A percentile compares a stretch with the other conserved stretches of the same genome.
Evolutionary conservation across 345 rosid genomes (phyloP).

Genomic region (Pistacia integerrima): DNA sequence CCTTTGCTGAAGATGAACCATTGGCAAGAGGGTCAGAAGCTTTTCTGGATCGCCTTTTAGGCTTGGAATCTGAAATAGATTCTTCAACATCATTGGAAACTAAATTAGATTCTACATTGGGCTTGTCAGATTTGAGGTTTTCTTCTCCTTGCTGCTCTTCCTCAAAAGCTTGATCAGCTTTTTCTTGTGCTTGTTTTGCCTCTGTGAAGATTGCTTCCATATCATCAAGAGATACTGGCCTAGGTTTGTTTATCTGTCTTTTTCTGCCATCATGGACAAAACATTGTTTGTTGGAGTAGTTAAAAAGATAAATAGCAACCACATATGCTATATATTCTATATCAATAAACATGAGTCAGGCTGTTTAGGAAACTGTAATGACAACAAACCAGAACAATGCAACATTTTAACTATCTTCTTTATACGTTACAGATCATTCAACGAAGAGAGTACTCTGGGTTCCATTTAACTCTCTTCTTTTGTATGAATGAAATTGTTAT

Average conservation of each 20-base stretch:
- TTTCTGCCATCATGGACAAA: slow-evolving; percentile 40
- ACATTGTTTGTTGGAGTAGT: background rate
- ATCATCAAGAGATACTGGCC: slow-evolving; percentile 67
- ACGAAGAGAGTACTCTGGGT: background rate
- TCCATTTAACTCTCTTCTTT: background rate
- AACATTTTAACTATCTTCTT: background rate
- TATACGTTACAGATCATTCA: background rate
- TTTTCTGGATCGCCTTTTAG: slow-evolving; percentile 38
- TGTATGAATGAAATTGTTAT: slow-evolving; percentile 1
- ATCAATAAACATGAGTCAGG: background rate
- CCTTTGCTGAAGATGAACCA: slow-evolving; percentile 29
- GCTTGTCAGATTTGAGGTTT: slow-evolving; percentile 28
- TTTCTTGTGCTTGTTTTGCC: slow-evolving; percentile 79
- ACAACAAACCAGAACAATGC: background rate
- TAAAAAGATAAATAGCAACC: background rate
- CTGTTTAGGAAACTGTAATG: background rate
- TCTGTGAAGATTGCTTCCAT: slow-evolving; percentile 69
- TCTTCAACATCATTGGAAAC: slow-evolving; percentile 30
- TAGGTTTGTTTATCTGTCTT: slow-evolving; percentile 75
- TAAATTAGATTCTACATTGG: slow-evolving; percentile 26
- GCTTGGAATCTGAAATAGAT: slow-evolving; percentile 36
- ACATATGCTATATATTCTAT: background rate
- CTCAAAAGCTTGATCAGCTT: slow-evolving; percentile 60
- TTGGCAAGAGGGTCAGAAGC: slow-evolving; percentile 27
- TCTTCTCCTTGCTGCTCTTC: slow-evolving; percentile 45